Base-by-base conservation (phyloP, 2,329 filamentous ascomycete genomes). In the Ambrosiella cleistominuta region DNA sequence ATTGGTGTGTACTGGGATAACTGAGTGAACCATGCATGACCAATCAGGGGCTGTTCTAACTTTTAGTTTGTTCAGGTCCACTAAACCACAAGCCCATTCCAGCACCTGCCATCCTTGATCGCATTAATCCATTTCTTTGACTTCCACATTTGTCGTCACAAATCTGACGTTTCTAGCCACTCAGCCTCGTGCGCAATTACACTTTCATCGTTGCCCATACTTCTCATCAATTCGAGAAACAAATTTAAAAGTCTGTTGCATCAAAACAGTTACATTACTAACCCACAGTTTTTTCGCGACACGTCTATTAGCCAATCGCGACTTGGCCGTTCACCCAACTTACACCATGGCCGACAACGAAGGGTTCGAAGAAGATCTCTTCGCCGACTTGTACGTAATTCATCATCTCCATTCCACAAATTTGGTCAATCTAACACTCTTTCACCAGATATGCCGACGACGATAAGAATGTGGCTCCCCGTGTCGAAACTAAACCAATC, bases 281-380 rank as follows among this genome's bases (percentile, higher is more conserved):
- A 47, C 44, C 44, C n/a, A 47, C 44, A 17, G 44, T 2, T 8
- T 17, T 15, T 11, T 15, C 44, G 44, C 44, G n/a, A 47, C 44
- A 15, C 27, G 27, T 27, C 4, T 27, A 27, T 27, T 27, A 3
- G 27, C 27, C 27, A 27, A 27, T 5, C 27, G 27, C 27, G 27
- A 27, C 27, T 27, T 27, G 3, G 27, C 27, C 27, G 27, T 27
- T 27, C 27, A 27, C 54, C 27, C 35, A 15, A 49, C 54, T 44
- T 17, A 54, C 40, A 44, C 54, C 65, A 93, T 91, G 87, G 81
- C 86, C 53, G 88, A 93, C 66, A 75, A 79, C 57, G 86, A 90
- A 67, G 86, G 87, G 64, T 83, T 88, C 64, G 89, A 95, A 65
- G 90, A 95, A 67, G 89, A 95, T 77, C 86, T 95, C 71, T 95